These are phyloP conservation scores for Triticum dicoccoides DNA, from an alignment of 176 grass and related monocot genomes.

Conservation along the genomic window DNA sequence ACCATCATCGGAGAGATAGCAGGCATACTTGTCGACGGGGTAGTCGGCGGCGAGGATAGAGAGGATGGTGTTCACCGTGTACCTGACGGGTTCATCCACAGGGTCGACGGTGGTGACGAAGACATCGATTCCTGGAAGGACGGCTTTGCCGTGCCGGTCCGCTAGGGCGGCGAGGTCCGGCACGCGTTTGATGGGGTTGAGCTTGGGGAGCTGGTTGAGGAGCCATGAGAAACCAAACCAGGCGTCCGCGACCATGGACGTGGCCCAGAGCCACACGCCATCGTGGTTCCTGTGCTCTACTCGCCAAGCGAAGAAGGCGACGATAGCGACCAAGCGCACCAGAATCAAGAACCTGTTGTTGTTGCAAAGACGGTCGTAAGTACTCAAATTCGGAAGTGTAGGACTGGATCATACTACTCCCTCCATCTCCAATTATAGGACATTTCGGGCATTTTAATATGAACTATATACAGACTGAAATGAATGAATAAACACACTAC, in stretches of 20 bases:
- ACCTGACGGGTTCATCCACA: conserved; percentile 24
- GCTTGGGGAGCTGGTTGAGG: conserved; percentile 44
- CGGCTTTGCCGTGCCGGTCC: neutral
- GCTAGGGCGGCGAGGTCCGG: conserved; percentile 34
- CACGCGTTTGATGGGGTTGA: conserved; percentile 33
- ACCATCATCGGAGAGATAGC: conserved; percentile 48
- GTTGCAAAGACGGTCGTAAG: neutral
- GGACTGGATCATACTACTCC: no score
- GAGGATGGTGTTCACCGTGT: conserved; percentile 47
- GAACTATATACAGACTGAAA: no score
- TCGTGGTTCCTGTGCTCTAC: conserved; percentile 16
- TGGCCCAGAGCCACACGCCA: conserved; percentile 29
- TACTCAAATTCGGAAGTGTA: neutral
- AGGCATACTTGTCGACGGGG: conserved; percentile 32
- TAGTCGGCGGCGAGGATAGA: conserved; percentile 54
- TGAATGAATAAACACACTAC: no score
- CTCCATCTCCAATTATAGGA: no score
- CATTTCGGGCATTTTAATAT: no score
- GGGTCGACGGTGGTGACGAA: conserved; percentile 50
- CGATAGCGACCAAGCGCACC: conserved; percentile 10
- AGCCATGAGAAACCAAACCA: conserved; percentile 51
- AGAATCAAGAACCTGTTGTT: conserved; percentile 31
- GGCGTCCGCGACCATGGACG: conserved; percentile 34
- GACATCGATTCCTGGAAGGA: conserved; percentile 34
- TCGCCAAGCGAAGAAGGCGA: conserved; percentile 42